phyloP scores from a whole-genome alignment of 352 stramenopile genomes.

The Proteromonas lacertae region DNA sequence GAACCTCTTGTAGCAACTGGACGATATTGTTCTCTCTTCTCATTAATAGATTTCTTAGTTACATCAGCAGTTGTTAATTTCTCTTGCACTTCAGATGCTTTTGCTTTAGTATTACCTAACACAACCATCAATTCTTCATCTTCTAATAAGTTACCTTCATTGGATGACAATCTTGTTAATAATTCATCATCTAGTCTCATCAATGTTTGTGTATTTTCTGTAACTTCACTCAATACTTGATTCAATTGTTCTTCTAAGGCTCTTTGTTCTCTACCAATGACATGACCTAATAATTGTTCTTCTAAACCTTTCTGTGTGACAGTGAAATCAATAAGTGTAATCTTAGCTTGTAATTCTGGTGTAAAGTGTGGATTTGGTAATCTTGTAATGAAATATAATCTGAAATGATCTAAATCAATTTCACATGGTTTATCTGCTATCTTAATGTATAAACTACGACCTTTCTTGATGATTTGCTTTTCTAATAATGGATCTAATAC shows the following conservation, averaged over 20 bases:
- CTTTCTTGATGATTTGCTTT: constrained; percentile 58
- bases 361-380: constrained; percentile 69
- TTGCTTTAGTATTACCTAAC: constrained; percentile 43
- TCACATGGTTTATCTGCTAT: constrained; percentile 74
- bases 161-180: constrained; percentile 35
- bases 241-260: constrained; percentile 47
- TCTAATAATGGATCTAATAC: constrained; percentile 67
- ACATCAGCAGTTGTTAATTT: constrained; percentile 41
- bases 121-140: constrained; percentile 29
- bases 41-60: constrained; percentile 42
- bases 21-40: constrained; percentile 54
- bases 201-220: constrained; percentile 39
- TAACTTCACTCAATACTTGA: constrained; percentile 33
- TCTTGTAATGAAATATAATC: constrained; percentile 66
- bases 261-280: constrained; percentile 55
- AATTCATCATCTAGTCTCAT: constrained; percentile 34
- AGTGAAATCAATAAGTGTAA: constrained; percentile 61
- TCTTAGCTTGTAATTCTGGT: constrained; percentile 31
- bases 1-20: constrained; percentile 38
- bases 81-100: constrained; percentile 44
- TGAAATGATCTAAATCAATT: constrained; percentile 56
- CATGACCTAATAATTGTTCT: constrained; percentile 44
- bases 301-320: constrained; percentile 48
- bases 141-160: constrained; percentile 41
- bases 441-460: constrained; percentile 61